Evolutionary conservation across 495 filamentous ascomycete genomes (phyloP).

Genomic region (Penicillium turbatum): DNA sequence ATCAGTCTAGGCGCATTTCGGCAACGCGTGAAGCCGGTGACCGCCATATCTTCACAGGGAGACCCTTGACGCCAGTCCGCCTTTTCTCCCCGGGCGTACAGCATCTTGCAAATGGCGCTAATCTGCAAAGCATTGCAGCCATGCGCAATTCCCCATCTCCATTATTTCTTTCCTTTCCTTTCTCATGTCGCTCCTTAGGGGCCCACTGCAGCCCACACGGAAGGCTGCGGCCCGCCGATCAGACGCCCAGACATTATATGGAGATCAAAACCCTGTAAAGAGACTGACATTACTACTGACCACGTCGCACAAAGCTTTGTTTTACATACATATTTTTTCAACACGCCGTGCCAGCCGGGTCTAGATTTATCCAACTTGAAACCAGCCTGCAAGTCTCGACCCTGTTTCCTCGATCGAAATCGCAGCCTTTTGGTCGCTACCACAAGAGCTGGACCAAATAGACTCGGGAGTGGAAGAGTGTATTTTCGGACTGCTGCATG

Average conservation of each 20-base stretch:
- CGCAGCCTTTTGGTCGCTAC: slow-evolving; percentile 7
- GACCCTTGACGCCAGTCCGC: not conserved
- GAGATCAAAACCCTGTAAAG: not conserved
- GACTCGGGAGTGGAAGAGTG: not conserved
- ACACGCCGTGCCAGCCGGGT: not conserved
- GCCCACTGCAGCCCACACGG: not conserved
- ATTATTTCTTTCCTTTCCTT: not conserved
- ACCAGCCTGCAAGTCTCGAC: slow-evolving; percentile 4
- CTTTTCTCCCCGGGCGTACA: not conserved
- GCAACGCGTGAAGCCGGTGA: slow-evolving; percentile 9
- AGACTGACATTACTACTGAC: not conserved
- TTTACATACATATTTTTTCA: not conserved
- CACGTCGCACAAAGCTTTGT: not conserved
- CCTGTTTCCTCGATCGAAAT: slow-evolving; percentile 2
- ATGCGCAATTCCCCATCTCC: not conserved
- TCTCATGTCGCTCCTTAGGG: not conserved
- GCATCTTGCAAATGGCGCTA: not conserved
- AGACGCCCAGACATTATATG: not conserved
- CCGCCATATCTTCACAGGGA: not conserved
- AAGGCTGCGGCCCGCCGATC: slow-evolving; percentile 3
- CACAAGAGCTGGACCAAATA: slow-evolving; percentile 5
- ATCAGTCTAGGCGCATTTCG: not conserved
- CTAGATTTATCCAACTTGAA: slow-evolving; percentile 4
- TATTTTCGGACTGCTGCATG: slow-evolving; percentile 5
- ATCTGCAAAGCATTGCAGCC: not conserved